Conservation (phyloP, 352 stramenopile genomes). For the Blastocystis hominis region DNA sequence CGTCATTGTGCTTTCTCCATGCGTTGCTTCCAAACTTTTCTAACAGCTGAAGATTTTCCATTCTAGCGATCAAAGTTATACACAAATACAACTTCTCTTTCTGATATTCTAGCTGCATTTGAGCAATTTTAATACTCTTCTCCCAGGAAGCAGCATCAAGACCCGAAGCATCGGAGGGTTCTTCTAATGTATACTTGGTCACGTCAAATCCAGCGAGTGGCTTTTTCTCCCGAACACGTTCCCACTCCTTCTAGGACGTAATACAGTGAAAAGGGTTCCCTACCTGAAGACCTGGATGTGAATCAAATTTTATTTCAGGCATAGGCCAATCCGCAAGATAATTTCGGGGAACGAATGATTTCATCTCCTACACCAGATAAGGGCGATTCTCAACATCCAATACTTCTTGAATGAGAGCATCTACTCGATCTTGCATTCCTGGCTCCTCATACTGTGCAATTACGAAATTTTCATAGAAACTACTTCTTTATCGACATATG, state of each 20-base stretch:
- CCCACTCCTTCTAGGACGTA: slow-evolving; percentile 15
- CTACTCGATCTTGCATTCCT: slow-evolving; percentile 26
- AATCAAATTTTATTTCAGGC: slow-evolving; percentile 39
- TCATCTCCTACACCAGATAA: neutral
- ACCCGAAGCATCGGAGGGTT: neutral
- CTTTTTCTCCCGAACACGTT: neutral
- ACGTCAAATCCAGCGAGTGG: slow-evolving; percentile 18
- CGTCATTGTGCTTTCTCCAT: slow-evolving; percentile 44
- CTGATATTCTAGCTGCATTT: slow-evolving; percentile 37
- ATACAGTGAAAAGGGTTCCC: neutral
- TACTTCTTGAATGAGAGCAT: slow-evolving; percentile 22
- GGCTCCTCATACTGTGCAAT: slow-evolving; percentile 11
- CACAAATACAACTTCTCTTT: neutral
- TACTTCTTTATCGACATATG: slow-evolving; percentile 40
- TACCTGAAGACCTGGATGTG: neutral
- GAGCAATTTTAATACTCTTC: neutral
- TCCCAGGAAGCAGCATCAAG: neutral
- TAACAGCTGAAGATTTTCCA: slow-evolving; percentile 21
- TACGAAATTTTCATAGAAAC: neutral
- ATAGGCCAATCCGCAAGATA: slow-evolving; percentile 19
- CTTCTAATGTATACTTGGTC: slow-evolving; percentile 4
- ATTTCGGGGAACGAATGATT: slow-evolving; percentile 32
- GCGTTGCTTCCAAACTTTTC: slow-evolving; percentile 46
- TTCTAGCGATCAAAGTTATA: neutral
- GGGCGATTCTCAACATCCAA: neutral